A percentile compares a stretch with the other conserved stretches of the same genome.
Conservation (phyloP, 1,284 basidiomycete genomes). For the Thelephora terrestris region DNA sequence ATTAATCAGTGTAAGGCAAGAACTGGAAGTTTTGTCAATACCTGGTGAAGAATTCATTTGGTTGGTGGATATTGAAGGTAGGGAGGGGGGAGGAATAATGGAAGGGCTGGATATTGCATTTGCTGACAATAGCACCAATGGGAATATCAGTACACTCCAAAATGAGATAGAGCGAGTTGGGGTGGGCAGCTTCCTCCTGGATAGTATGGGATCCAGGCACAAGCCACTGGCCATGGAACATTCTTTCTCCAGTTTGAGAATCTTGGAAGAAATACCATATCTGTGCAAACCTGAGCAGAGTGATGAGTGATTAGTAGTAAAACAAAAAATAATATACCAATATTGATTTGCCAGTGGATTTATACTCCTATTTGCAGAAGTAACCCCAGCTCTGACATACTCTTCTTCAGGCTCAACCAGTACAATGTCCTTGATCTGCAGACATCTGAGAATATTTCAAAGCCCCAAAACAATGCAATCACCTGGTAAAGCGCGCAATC, state of each 20-base stretch:
- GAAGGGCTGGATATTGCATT: slow-evolving; percentile 38
- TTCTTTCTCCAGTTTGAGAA: slow-evolving; percentile 23
- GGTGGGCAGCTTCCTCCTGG: slow-evolving; percentile 53
- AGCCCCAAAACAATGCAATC: slow-evolving; percentile 12
- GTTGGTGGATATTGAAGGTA: slow-evolving; percentile 27
- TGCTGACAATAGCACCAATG: slow-evolving; percentile 42
- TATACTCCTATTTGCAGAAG: slow-evolving; percentile 26
- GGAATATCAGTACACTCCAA: slow-evolving; percentile 42
- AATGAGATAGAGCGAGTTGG: slow-evolving; percentile 43
- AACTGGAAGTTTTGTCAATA: slow-evolving; percentile 16
- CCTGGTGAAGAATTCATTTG: slow-evolving; percentile 47
- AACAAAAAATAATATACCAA: slow-evolving; percentile 32
- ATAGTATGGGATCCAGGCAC: slow-evolving; percentile 54
- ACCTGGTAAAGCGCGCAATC: slow-evolving; percentile 48
- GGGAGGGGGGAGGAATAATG: slow-evolving; percentile 32
- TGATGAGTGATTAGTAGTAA: slow-evolving; percentile 1
- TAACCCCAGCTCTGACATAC: slow-evolving; percentile 26
- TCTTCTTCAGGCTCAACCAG: slow-evolving; percentile 47
- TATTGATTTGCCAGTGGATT: slow-evolving; percentile 36
- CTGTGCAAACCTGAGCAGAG: slow-evolving; percentile 45
- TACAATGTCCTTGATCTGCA: slow-evolving; percentile 48
- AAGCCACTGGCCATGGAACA: slow-evolving; percentile 59
- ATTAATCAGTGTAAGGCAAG: not conserved
- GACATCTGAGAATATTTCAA: not conserved
- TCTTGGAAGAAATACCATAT: slow-evolving; percentile 50